Base-by-base conservation (phyloP, 2,329 filamentous ascomycete genomes). In the Byssothecium circinans region DNA sequence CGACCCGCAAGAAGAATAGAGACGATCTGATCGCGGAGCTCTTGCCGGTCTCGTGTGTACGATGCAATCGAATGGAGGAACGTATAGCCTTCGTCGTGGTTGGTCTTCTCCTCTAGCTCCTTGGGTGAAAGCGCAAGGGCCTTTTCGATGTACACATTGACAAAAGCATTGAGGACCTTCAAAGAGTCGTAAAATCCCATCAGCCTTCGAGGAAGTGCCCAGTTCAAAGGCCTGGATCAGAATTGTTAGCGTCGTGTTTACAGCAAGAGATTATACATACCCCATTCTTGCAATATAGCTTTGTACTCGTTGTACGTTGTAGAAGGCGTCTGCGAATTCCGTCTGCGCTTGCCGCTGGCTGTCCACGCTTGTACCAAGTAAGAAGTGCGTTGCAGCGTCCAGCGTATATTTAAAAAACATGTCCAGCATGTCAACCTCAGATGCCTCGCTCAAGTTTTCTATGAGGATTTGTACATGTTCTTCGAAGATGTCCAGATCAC, bases 51-150 rank as follows among this genome's bases (percentile, higher is more conserved):
- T 27, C 88, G 83, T 0, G 91, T 96, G 74, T 89, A 91, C 32
- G 80, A 79, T 36, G 90, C 89, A 2, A 96, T 81, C 23, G 89
- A 88, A 71, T 96, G 88, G 17, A 96, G 80, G 74, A 96, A 95
- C 1, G 88, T 95, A 70, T 94, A 91, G 38, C 80, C 81, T 53
- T 80, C 75, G 64, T 88, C 87, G 8, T 82, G 82, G 64, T 88
- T 90, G 46, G 81, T 81, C 72, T 87, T 89, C 51, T 83, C 79
- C 40, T 85, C 83, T 1, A 95, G 81, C 68, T 96, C 88, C 25
- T 83, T 82, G 0, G 82, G 80, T 2, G 81, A 82, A 27, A 95
- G 79, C 4, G 77, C 77, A 6, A 95, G 80, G 0, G 88, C 83
- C 10, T 81, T 79, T 43, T 91, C 84, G 64, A 96, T 91, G 71